These are phyloP conservation scores for Beverwykella pulmonaria DNA, from an alignment of 495 filamentous ascomycete species.

Conservation along the genomic window DNA sequence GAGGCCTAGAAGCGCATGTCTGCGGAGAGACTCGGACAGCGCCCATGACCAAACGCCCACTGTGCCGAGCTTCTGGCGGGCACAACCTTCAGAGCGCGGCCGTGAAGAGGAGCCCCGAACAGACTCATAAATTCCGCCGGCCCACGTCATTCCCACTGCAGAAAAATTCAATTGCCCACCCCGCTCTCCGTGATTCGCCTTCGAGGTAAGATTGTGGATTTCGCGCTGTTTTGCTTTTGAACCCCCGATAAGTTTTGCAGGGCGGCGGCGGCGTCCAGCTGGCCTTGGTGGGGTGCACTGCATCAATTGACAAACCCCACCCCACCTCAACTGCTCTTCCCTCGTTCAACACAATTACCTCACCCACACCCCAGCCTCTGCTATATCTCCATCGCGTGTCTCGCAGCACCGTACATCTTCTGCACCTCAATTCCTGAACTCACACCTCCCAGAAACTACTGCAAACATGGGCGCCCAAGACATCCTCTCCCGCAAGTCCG, in stretches of 20 bases:
- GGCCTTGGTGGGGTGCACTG: slow-evolving; percentile 14
- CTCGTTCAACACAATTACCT: slow-evolving; percentile 13
- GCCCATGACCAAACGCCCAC: slow-evolving; percentile 11
- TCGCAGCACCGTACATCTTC: neutral
- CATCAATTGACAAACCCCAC: neutral
- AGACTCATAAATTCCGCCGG: slow-evolving; percentile 13
- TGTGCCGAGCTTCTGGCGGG: slow-evolving; percentile 31
- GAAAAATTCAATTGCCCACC: slow-evolving; percentile 19
- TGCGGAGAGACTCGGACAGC: slow-evolving; percentile 35
- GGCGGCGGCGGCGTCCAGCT: neutral
- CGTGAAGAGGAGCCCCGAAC: slow-evolving; percentile 9
- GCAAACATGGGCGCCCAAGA: slow-evolving; percentile 66
- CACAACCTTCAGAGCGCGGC: slow-evolving; percentile 31
- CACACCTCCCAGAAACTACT: slow-evolving; percentile 19
- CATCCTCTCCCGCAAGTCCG: slow-evolving; percentile 72
- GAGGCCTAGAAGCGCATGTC: slow-evolving; percentile 6
- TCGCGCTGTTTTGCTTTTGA: slow-evolving; percentile 20
- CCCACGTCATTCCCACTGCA: slow-evolving; percentile 29
- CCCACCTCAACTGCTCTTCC: slow-evolving; percentile 4
- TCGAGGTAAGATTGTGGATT: slow-evolving; percentile 15
- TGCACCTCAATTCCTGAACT: neutral
- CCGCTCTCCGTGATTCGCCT: neutral
- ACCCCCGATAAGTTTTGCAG: neutral
- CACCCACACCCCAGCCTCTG: neutral
- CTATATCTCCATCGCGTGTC: slow-evolving; percentile 8